Conservation (phyloP, 2,329 filamentous ascomycete species). For the Pseudocercospora fuligena region DNA sequence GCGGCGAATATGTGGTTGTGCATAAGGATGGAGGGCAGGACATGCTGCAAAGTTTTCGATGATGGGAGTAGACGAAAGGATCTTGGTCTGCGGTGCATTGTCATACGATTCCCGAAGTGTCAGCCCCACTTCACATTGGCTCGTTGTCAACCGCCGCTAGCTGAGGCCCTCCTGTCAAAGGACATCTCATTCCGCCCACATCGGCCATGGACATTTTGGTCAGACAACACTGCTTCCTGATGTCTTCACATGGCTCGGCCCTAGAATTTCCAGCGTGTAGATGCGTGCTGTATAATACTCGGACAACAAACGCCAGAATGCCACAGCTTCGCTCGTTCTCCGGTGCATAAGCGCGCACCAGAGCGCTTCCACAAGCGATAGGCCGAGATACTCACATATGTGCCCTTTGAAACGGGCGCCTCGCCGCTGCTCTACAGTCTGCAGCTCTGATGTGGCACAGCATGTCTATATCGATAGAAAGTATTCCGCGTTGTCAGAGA, state of each 20-base stretch:
- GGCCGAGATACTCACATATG: neutral
- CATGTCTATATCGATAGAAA: slow-evolving; percentile 6
- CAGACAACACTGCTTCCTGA: neutral
- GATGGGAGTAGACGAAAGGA: neutral
- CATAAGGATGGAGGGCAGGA: slow-evolving; percentile 20
- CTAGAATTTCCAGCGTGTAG: neutral
- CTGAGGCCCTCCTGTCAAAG: neutral
- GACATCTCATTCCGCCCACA: neutral
- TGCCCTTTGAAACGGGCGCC: neutral
- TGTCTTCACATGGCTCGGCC: neutral
- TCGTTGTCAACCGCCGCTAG: neutral
- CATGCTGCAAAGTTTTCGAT: slow-evolving; percentile 24
- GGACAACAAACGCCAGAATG: too few species aligned
- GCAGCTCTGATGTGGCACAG: slow-evolving; percentile 5
- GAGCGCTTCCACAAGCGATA: neutral
- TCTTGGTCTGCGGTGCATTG: neutral
- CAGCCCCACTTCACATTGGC: neutral
- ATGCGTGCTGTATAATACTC: neutral
- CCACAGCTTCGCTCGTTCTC: neutral
- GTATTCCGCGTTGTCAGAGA: neutral
- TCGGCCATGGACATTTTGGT: neutral
- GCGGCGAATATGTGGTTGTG: slow-evolving; percentile 28
- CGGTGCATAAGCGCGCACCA: neutral
- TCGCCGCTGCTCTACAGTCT: neutral
- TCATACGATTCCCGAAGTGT: neutral